Percentiles rank a stretch among this genome's conserved stretches.
These are phyloP conservation scores for Suhomyces anneliseae DNA, from an alignment of 1,139 yeast genomes.

Conservation along the genomic window DNA sequence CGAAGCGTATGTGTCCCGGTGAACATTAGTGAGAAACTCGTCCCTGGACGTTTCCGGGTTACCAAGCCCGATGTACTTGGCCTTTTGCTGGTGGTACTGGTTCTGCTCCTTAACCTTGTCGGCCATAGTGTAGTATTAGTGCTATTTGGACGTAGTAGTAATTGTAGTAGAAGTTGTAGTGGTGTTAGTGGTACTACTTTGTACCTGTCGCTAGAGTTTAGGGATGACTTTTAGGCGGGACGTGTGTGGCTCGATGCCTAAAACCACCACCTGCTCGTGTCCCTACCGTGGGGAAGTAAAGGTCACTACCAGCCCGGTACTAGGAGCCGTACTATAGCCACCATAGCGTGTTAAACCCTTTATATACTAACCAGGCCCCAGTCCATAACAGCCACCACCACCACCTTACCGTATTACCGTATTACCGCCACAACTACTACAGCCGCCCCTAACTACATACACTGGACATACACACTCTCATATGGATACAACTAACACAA, in stretches of 20 bases:
- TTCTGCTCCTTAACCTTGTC: conserved; percentile 69
- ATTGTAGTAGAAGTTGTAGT: not conserved
- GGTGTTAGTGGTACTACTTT: not conserved
- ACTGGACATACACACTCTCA: no score
- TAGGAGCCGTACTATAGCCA: no score
- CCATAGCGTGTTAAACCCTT: no score
- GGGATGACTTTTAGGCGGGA: not conserved
- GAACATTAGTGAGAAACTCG: conserved; percentile 59
- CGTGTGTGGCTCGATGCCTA: not conserved
- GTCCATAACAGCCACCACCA: no score
- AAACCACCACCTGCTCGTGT: not conserved
- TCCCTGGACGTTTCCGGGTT: conserved; percentile 62
- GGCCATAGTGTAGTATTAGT: conserved; percentile 41
- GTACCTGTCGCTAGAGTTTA: not conserved
- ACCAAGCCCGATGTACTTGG: conserved; percentile 71
- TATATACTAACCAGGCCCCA: no score
- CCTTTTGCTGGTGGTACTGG: conserved; percentile 58
- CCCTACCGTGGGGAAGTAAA: conserved; percentile 8
- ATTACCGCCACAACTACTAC: no score
- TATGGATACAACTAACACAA: no score
- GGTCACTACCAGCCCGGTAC: not conserved
- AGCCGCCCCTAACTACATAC: no score
- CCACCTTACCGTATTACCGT: no score
- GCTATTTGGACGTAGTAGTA: no score
- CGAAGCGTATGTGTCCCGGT: conserved; percentile 73